Evolutionary conservation across 768 basidiomycete species (phyloP), one percentile per base, ranked within the genome.

Genomic region (Naganishia friedmannii): DNA sequence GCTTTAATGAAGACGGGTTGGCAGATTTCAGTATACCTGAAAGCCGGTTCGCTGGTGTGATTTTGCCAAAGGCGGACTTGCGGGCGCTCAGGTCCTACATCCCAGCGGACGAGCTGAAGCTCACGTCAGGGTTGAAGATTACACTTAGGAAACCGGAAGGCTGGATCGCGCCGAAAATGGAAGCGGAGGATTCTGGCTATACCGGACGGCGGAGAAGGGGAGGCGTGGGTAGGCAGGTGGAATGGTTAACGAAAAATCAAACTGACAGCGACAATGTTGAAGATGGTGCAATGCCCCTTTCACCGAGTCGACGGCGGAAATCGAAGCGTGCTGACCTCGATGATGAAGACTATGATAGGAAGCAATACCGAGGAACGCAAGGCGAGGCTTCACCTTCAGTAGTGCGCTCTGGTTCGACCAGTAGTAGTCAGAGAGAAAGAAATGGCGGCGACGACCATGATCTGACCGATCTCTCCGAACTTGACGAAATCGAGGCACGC

Each of bases 121-220:
- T 2, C 10, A 26, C 60, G 17, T 28, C 9, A n/a, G n/a, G 34
- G 1, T n/a, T 63, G 17, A 63, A 63, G n/a, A 42, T 63, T 3
- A 63, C 39, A 34, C 39, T 63, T 23, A 63, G 46, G 60, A 63
- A 29, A 63, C 60, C 60, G 23, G 39, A 63, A 13, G 60, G 60
- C 8, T 63, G 60, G 60, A 63, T 26, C 21, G 21, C 60, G 13
- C 60, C 37, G 10, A 26, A 19, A n/a, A 13, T 42, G 12, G 26
- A 45, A 29, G n/a, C 6, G 5, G 21, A 23, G 8, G 21, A 58
- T 34, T 5, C 57, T 17, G 19, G 10, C 46, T 28, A 63, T n/a
- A 19, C 60, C 6, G 42, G 23, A n/a, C 15, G 37, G 39, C 9
- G 39, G 2, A 17, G 37, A 4, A 42, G 60, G 19, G 23, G 39